Conservation (phyloP, 495 filamentous ascomycete species). For the Bacidia rubella region DNA sequence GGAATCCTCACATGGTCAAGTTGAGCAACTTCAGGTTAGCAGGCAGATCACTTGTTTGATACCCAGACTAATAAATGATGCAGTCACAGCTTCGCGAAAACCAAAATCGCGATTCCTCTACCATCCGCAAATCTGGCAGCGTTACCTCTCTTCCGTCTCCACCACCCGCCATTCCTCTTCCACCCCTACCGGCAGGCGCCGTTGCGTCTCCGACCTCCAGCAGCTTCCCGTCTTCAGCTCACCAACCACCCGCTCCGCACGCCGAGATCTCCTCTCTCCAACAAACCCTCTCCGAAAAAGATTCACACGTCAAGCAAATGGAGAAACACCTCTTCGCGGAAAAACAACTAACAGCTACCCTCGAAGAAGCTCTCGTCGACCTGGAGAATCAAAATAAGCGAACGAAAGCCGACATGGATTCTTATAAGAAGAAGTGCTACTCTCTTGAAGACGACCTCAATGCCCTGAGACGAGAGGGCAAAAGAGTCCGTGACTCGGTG, state of each 20-base stretch:
- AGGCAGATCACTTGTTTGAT: not conserved
- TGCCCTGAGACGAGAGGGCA: constrained; percentile 54
- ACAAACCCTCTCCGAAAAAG: constrained; percentile 63
- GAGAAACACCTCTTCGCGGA: constrained; percentile 95
- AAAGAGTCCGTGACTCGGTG: constrained; percentile 63
- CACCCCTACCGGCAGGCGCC: constrained; percentile 74
- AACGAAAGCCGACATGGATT: constrained; percentile 74
- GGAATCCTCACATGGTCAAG: constrained; percentile 35
- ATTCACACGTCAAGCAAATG: constrained; percentile 85
- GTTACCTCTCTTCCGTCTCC: constrained; percentile 79
- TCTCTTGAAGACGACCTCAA: constrained; percentile 67
- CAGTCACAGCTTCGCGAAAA: constrained; percentile 19
- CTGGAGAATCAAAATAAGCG: constrained; percentile 78
- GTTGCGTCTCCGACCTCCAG: constrained; percentile 69
- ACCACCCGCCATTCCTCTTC: constrained; percentile 81
- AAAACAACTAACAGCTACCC: constrained; percentile 84
- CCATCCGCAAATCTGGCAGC: constrained; percentile 75
- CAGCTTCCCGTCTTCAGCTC: constrained; percentile 77
- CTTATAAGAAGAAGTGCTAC: constrained; percentile 70
- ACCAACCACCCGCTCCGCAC: constrained; percentile 34
- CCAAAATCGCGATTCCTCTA: constrained; percentile 27
- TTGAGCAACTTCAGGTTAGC: constrained; percentile 37
- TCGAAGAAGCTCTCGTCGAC: constrained; percentile 91
- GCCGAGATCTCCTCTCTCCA: constrained; percentile 63
- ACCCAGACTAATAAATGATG: not conserved